These are phyloP conservation scores for Heterobasidion occidentale DNA, from an alignment of 1,284 basidiomycete genomes.

Conservation along the genomic window DNA sequence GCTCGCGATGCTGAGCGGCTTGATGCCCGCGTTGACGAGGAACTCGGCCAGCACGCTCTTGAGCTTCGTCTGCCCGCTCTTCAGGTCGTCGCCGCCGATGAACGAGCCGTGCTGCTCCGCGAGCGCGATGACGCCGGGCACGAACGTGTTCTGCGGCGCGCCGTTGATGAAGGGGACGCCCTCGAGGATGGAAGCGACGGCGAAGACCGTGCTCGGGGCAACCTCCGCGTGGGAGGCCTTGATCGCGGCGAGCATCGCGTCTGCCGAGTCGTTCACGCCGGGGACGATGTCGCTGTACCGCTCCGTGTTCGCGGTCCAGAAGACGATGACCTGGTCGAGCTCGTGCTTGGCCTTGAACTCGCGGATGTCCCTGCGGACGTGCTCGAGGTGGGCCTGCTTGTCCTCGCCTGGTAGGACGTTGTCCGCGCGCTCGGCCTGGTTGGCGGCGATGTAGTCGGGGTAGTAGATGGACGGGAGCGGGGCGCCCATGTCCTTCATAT, in stretches of 20 bases:
- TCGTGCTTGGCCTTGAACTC: constrained; percentile 83
- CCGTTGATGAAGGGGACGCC: constrained; percentile 96
- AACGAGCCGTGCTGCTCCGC: constrained; percentile 88
- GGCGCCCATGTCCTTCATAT: constrained; percentile 75
- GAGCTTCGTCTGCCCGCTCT: constrained; percentile 91
- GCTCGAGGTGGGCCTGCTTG: constrained; percentile 90
- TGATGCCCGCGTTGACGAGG: constrained; percentile 98
- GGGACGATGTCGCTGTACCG: constrained; percentile 93
- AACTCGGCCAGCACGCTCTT: constrained; percentile 97
- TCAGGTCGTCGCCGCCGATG: constrained; percentile 98
- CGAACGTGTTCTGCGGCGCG: constrained; percentile 98
- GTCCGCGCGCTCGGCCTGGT: constrained; percentile 94
- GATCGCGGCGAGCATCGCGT: constrained; percentile 81
- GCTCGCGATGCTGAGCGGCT: constrained; percentile 92
- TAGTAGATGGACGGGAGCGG: constrained; percentile 96
- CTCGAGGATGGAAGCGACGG: constrained; percentile 93
- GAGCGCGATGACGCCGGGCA: constrained; percentile 91
- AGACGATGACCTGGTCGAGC: constrained; percentile 85
- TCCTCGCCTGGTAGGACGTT: constrained; percentile 83
- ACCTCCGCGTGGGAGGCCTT: constrained; percentile 85
- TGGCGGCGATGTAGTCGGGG: constrained; percentile 94
- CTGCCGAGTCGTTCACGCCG: constrained; percentile 94
- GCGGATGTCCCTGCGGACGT: constrained; percentile 89
- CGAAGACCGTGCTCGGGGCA: constrained; percentile 93
- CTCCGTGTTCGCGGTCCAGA: constrained; percentile 99